These are phyloP conservation scores for Xylaria sp. DNA, from an alignment of 2,329 filamentous ascomycete genomes.

Conservation along the genomic window DNA sequence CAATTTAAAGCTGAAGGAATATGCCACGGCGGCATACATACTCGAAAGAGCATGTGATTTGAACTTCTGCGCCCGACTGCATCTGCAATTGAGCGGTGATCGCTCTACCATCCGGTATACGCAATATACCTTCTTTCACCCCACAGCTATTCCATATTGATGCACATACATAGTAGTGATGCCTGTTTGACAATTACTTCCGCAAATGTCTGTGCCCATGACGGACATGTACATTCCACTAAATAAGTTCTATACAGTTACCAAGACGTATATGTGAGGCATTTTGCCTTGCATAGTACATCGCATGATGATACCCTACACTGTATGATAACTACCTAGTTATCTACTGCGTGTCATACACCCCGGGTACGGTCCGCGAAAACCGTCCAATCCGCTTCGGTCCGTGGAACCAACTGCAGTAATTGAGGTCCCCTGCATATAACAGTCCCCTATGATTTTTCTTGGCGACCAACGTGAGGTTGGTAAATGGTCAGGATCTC, in stretches of 20 bases:
- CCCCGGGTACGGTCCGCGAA: not conserved
- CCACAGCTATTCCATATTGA: not conserved
- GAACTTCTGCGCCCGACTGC: not conserved
- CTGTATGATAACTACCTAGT: not conserved
- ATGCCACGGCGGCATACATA: not conserved
- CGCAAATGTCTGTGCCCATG: not conserved
- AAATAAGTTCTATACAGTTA: not conserved
- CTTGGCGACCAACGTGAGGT: not conserved
- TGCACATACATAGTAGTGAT: not conserved
- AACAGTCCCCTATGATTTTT: constrained; percentile 7
- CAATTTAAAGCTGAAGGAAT: not conserved
- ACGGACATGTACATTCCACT: not conserved
- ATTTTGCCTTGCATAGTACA: constrained; percentile 8
- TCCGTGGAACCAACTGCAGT: not conserved
- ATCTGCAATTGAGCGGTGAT: not conserved
- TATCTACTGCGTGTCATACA: not conserved
- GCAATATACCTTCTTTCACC: not conserved
- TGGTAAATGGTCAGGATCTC: constrained; percentile 5
- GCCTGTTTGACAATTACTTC: not conserved
- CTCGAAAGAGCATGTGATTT: not conserved
- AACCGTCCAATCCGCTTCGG: not conserved
- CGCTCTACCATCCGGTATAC: not conserved
- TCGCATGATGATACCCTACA: not conserved
- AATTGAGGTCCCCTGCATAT: not conserved
- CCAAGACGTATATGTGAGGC: not conserved